Evolutionary conservation across 1,139 yeast species (phyloP), one percentile per base, ranked within the genome.

Genomic region (Suhomyces maxii): DNA sequence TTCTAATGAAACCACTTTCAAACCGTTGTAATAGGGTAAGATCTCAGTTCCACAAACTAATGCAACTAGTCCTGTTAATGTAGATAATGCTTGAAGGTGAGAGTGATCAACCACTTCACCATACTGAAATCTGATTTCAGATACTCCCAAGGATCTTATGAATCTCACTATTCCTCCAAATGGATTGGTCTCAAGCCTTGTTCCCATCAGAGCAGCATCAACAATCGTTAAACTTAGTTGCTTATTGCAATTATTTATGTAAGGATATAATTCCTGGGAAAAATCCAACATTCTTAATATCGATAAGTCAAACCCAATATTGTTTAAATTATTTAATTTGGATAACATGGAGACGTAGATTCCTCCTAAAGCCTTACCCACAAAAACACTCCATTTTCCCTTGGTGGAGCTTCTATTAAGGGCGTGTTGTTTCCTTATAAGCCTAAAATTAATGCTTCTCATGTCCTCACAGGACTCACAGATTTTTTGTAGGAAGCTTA

Each of bases 61-160:
- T 37, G 52, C 46, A 6, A 64, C 54, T 36, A 66, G 54, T 36
- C 63, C 58, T 7, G 58, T 55, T 7, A 63, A 45, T 9, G 63
- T 41, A 14, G 56, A 55, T 10, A 65, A 54, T 7, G 68, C 69
- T 37, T 60, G 63, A 6, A 62, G 44, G 41, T 64, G 66, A 1
- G 67, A 57, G 37, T 65, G 68, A 26, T 61, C 63, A 38, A 64
- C 55, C 8, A 67, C 64, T 43, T 67, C 71, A 1, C 73, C 72
- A 50, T 65, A 68, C 34, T 59, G 60, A 36, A 64, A 58, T 25
- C 52, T 51, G 5, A 68, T 35, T 23, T 48, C 45, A 5, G 38
- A 35, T 4, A 48, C 38, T 11, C 37, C 28, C 6, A 48, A 43
- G 3, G 43, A 28, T 6, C 46, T 37, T 6, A 46, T 43, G 2